Conservation (phyloP, 805 yeast genomes). For the Ogataea kodamae region DNA sequence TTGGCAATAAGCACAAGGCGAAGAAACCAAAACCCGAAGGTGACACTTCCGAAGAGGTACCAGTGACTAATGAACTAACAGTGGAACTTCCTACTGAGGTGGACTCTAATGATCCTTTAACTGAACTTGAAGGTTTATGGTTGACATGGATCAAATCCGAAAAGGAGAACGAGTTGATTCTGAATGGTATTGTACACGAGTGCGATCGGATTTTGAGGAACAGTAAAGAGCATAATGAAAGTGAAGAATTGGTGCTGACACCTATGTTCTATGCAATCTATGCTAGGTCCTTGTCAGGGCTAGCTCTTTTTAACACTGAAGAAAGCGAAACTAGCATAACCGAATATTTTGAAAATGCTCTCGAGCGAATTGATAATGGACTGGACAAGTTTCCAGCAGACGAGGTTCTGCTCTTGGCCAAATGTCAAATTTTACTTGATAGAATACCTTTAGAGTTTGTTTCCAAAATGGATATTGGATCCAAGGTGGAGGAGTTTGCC, state of each 20-base stretch:
- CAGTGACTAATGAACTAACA: constrained; percentile 39
- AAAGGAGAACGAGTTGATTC: constrained; percentile 57
- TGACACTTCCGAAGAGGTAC: constrained; percentile 12
- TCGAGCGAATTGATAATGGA: constrained; percentile 67
- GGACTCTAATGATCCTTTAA: constrained; percentile 75
- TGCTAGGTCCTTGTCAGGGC: constrained; percentile 64
- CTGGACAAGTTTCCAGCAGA: constrained; percentile 46
- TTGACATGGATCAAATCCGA: constrained; percentile 53
- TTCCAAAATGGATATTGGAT: constrained; percentile 44
- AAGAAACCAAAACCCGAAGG: constrained; percentile 37
- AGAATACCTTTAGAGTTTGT: constrained; percentile 58
- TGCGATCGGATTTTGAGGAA: constrained; percentile 75
- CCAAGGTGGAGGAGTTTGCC: constrained; percentile 34
- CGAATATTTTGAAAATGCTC: constrained; percentile 65
- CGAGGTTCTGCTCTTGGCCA: constrained; percentile 45
- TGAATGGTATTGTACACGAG: constrained; percentile 89
- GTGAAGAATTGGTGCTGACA: constrained; percentile 34
- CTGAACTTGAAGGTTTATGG: constrained; percentile 74
- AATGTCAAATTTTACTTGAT: constrained; percentile 51
- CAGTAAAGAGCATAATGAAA: constrained; percentile 28
- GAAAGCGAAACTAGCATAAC: constrained; percentile 31
- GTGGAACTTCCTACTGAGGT: constrained; percentile 69
- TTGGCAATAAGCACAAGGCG: constrained; percentile 54
- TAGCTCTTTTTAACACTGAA: constrained; percentile 49
- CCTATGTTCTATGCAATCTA: constrained; percentile 69